Base-by-base conservation (phyloP, 768 basidiomycete genomes). In the Piloderma croceum region DNA sequence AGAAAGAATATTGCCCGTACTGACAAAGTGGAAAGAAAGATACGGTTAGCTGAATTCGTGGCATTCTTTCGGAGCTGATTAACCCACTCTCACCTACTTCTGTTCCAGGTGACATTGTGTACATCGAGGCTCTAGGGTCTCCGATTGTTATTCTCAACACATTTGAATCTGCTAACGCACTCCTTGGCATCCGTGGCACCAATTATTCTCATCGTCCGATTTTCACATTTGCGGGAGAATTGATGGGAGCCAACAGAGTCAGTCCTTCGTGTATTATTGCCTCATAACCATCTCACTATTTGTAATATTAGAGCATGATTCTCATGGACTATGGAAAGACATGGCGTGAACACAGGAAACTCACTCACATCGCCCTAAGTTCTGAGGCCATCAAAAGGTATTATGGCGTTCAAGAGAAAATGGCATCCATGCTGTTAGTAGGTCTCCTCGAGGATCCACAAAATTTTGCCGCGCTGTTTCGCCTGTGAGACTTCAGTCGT, bases 41-140 rank as follows among this genome's bases (percentile, higher is more conserved):
- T 39, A 39, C 31, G 38, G 38, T 24, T 5, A 4, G 24, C 10
- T n/a, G n/a, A n/a, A n/a, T n/a, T n/a, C n/a, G n/a, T n/a, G n/a
- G n/a, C n/a, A n/a, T n/a, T n/a, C n/a, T n/a, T n/a, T n/a, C n/a
- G n/a, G n/a, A n/a, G n/a, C n/a, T n/a, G n/a, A n/a, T n/a, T n/a
- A n/a, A n/a, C n/a, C n/a, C n/a, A n/a, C n/a, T n/a, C n/a, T n/a
- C n/a, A n/a, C n/a, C n/a, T n/a, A n/a, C n/a, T n/a, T n/a, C n/a
- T n/a, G n/a, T n/a, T n/a, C n/a, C 42, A 62, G 59, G 60, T 6
- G 57, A 62, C 31, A 27, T 65, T 7, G 50, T 65, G 4, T 56
- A 53, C 42, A 46, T 56, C 12, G 44, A 57, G 9, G 56, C 45
- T 3, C 36, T 63, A 3, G 61, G 62, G 3, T 59, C 48, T 32